Conservation (phyloP, 345 rosid species). For the Syzygium aromaticum region DNA sequence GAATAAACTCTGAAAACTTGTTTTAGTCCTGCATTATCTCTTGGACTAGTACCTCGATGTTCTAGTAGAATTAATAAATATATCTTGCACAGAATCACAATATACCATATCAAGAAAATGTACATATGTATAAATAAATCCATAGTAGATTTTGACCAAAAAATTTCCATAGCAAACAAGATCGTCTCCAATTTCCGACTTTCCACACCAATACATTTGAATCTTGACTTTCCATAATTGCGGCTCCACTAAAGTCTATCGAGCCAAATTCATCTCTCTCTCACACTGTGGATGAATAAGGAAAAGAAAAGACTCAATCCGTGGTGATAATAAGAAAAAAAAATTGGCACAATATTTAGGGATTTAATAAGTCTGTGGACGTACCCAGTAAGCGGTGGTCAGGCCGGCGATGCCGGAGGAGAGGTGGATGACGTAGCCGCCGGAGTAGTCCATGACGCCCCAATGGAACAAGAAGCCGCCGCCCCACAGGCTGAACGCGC, state of each 20-base stretch:
- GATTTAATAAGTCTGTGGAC: not conserved
- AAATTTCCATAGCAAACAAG: too few species aligned
- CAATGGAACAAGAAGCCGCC: slow-evolving; percentile 15
- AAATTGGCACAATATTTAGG: not conserved
- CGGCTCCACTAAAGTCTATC: not conserved
- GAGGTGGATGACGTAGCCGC: slow-evolving; percentile 31
- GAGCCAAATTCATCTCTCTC: not conserved
- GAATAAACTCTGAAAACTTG: too few species aligned
- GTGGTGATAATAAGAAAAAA: not conserved
- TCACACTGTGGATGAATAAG: not conserved
- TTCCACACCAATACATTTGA: too few species aligned
- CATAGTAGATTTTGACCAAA: too few species aligned
- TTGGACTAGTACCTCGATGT: too few species aligned
- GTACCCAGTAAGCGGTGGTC: slow-evolving; percentile 31
- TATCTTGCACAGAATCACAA: too few species aligned
- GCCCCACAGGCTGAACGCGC: slow-evolving; percentile 29
- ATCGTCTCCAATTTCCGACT: too few species aligned
- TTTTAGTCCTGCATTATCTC: too few species aligned
- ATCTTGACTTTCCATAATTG: not conserved
- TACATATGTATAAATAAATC: too few species aligned
- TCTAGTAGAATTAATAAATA: too few species aligned
- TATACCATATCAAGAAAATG: too few species aligned
- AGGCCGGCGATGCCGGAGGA: slow-evolving; percentile 37
- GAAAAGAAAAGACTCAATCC: not conserved
- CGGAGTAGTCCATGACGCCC: slow-evolving; percentile 32